Base-by-base conservation (phyloP, 148 eudicot genomes). In the Nepenthes mirabilis region DNA sequence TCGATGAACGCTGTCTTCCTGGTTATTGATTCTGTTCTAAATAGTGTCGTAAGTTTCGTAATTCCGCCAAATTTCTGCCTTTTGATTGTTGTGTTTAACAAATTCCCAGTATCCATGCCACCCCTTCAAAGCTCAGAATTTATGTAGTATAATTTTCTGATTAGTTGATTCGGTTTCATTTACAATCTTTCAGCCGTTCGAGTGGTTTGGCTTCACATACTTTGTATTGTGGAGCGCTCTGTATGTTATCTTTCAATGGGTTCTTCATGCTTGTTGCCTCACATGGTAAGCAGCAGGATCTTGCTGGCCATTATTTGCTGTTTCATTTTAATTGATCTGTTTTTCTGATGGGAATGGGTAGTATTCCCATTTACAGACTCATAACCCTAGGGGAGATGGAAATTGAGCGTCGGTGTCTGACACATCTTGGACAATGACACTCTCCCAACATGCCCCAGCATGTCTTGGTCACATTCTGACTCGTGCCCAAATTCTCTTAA, bases 1-100 rank as follows among this genome's bases (percentile, higher is more conserved):
- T 73, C 88, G 12, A 70, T 91, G 49, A 91, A 91, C 56, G 97
- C 82, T 32, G 73, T 85, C 62, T 83, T 85, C 55, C 84, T 91
- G 50, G 33, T 80, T 51, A 50, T 87, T 48, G 97, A 91, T 68
- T 81, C 97, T 36, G 67, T 75, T 50, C 67, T 87, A 36, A 87
- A 85, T 61, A 70, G 75, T 51, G 75, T 81, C 33, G 97, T 87
- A 78, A 79, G 89, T 70, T 60, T n/a, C 52, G 5, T 54, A 54
- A 4, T 33, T 8, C 34, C 11, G 1, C 23, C 57, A 14, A 52
- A 52, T 14, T 2, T 34, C 14, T 13, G 2, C 3, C 35, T 56
- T 1, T 52, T 13, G 5, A 9, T 11, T 52, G 5, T 11, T 52
- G 55, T 9, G 12, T 10, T 52, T 52, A 52, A 52, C 12, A 52